These are phyloP conservation scores for Geranomyces variabilis DNA, from an alignment of 192 early-diverging fungal species.

Conservation along the genomic window DNA sequence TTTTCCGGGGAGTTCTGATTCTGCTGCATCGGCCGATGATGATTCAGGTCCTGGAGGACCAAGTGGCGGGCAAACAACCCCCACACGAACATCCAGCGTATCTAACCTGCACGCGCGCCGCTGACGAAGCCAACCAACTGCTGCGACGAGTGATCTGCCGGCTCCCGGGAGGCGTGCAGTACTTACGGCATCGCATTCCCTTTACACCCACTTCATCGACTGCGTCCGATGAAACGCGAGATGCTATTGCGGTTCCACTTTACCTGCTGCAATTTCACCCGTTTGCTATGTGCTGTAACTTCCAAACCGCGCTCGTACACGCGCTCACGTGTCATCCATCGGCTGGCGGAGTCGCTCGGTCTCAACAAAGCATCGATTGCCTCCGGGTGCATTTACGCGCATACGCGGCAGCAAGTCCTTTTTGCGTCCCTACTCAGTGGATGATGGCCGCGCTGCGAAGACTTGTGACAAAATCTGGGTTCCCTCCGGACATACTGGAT, in stretches of 20 bases:
- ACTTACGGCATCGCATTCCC: background rate
- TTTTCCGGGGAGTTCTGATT: conserved; percentile 7
- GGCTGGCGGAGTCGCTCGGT: background rate
- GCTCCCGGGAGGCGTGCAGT: background rate
- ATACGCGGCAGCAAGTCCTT: conserved; percentile 7
- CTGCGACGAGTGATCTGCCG: conserved; percentile 8
- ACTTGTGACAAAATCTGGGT: conserved; percentile 7
- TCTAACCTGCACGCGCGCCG: conserved; percentile 1
- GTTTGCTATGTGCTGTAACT: conserved; percentile 20
- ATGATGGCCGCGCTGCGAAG: conserved; percentile 4
- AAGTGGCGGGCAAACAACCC: background rate
- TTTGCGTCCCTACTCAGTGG: conserved; percentile 10
- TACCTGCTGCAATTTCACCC: conserved; percentile 12
- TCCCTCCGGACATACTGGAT: background rate
- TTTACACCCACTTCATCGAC: background rate
- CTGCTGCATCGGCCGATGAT: conserved; percentile 18
- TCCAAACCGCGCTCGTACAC: conserved; percentile 5
- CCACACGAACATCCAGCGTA: conserved; percentile 9
- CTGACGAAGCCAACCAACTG: conserved; percentile 3
- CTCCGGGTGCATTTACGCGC: conserved; percentile 10
- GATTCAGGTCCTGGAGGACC: background rate
- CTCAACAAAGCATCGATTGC: background rate
- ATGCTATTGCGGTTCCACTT: background rate
- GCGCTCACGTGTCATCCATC: conserved; percentile 10
- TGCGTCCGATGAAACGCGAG: background rate